Evolutionary conservation across 768 basidiomycete species (phyloP).

Genomic region (Tulasnella sp.): DNA sequence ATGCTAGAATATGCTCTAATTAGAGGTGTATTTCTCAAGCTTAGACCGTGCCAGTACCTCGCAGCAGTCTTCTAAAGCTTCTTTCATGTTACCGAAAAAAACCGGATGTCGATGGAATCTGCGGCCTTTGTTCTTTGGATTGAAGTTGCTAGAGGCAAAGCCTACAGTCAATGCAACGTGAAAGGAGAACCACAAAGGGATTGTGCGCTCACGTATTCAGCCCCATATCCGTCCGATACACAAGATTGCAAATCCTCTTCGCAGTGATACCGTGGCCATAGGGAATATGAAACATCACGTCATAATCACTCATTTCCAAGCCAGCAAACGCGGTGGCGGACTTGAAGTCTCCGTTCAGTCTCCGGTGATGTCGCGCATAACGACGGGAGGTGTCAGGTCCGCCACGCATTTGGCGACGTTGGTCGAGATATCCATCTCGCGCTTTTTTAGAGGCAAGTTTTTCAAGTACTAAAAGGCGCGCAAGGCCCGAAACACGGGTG

Average conservation of each 20-base stretch:
- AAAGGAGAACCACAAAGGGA: background rate
- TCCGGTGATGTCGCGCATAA: slow-evolving; percentile 38
- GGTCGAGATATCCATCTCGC: slow-evolving; percentile 47
- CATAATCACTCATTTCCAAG: slow-evolving; percentile 56
- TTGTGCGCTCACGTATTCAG: background rate
- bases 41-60: slow-evolving; percentile 39
- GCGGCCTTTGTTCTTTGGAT: slow-evolving; percentile 58
- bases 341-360: slow-evolving; percentile 52
- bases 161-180: background rate
- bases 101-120: slow-evolving; percentile 60
- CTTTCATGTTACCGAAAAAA: slow-evolving; percentile 56
- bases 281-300: slow-evolving; percentile 54
- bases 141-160: slow-evolving; percentile 37
- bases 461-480: slow-evolving; percentile 58
- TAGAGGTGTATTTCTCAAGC: background rate
- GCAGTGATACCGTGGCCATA: slow-evolving; percentile 61
- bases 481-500: slow-evolving; percentile 54
- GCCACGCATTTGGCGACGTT: slow-evolving; percentile 49
- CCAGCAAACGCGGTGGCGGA: slow-evolving; percentile 41
- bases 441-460: slow-evolving; percentile 46
- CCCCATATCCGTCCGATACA: slow-evolving; percentile 50
- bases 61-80: slow-evolving; percentile 59
- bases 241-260: slow-evolving; percentile 50
- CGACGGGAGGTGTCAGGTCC: slow-evolving; percentile 40
- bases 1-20: slow-evolving; percentile 36